phyloP scores from a whole-genome alignment of 352 stramenopile species.

The Peronospora farinosa region DNA sequence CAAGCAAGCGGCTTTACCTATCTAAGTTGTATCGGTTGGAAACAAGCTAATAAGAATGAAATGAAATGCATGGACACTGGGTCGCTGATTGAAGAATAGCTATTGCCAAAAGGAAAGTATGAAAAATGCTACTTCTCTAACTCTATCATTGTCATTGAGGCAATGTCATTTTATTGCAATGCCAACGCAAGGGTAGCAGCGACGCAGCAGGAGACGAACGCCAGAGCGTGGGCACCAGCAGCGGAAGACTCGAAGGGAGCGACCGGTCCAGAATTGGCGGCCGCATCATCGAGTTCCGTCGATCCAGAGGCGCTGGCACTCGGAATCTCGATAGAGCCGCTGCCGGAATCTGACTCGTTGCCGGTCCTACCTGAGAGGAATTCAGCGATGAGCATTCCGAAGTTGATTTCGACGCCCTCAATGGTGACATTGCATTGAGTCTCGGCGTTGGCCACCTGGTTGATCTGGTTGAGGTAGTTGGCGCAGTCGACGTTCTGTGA shows the following conservation, averaged over 20 bases:
- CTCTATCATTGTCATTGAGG: slow-evolving; percentile 10
- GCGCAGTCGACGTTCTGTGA: slow-evolving; percentile 3
- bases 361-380: slow-evolving; percentile 51
- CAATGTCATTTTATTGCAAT: slow-evolving; percentile 12
- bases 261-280: neutral
- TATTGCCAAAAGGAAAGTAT: too few relatives aligned
- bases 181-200: slow-evolving; percentile 14
- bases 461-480: slow-evolving; percentile 6
- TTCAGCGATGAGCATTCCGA: slow-evolving; percentile 38
- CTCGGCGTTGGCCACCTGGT: slow-evolving; percentile 4
- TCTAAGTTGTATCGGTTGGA: too few relatives aligned
- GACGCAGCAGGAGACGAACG: neutral
- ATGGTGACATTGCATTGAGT: slow-evolving; percentile 15
- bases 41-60: too few relatives aligned
- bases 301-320: neutral
- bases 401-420: slow-evolving; percentile 31
- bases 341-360: slow-evolving; percentile 40
- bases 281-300: neutral
- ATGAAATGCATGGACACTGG: too few relatives aligned
- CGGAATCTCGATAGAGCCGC: slow-evolving; percentile 4
- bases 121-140: neutral
- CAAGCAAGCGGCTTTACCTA: too few relatives aligned
- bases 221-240: neutral
- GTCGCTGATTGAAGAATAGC: too few relatives aligned
- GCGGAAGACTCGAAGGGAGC: neutral